Evolutionary conservation across 1,139 yeast species (phyloP), one percentile per base, ranked within the genome.

Genomic region (Blastobotrys ciferrii): DNA sequence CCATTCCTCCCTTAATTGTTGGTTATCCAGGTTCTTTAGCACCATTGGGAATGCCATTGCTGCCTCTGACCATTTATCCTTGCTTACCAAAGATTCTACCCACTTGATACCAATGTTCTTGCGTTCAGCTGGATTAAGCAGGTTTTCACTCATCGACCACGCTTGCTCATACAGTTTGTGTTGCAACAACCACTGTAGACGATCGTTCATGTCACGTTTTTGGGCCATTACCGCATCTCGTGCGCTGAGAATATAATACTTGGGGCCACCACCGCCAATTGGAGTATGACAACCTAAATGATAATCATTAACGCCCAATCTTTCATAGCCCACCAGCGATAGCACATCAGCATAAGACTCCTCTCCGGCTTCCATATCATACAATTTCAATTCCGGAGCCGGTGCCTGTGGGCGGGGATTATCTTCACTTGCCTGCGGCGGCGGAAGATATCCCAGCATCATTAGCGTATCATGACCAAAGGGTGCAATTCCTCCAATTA

Each of bases 271-370:
- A 13, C 47, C 41, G 30, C 49, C 12, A 4, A 23, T 18, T 42
- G 40, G 17, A 48, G 50, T 23, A 13, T 55, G 47, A 37, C 58
- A 54, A 4, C 58, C 58, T 43, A 91, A 66, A 53, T 79, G 81
- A 60, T 84, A 87, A 62, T 92, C 98, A 64, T 91, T 91, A 23
- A 87, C 72, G 0, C 95, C 92, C 32, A 88, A 68, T 20, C 76
- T 73, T 37, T 79, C 75, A 43, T 73, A 78, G 42, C 80, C 78
- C 46, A 76, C 77, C 50, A 89, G 68, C 0, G 86, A 81, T 6
- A 92, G 74, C 60, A 85, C 95, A 65, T 92, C 97, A 35, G 84
- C 91, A 52, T 86, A 83, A n/a, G 79, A 75, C 48, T 87, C 95
- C 50, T 80, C 85, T 4, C 94, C 89, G 7, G 81, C 78, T 1